Base-by-base conservation (phyloP, 352 stramenopile species). In the Phytopythium delawarense region DNA sequence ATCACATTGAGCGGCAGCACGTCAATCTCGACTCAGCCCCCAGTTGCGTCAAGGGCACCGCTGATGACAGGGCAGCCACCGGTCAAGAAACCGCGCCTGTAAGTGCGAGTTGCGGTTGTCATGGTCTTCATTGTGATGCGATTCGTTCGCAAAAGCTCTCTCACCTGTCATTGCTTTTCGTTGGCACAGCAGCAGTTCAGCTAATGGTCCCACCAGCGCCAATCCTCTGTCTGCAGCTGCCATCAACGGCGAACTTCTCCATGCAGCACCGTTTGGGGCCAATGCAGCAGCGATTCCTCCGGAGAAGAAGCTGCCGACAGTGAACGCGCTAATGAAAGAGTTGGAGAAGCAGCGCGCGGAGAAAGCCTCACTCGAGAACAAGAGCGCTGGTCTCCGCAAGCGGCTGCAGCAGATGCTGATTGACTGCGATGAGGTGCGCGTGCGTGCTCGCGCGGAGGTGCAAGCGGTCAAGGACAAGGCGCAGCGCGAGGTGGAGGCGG, bases 321-420 rank as follows among this genome's bases (percentile, higher is more conserved):
- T 91, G 16, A 86, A 75, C 37, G 69, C 73, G 28, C 62, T 92
- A 21, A 63, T 80, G 25, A 51, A 81, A 9, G 83, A 91, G 42
- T 42, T 94, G 5, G 79, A 87, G 67, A 82, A 79, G 40, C 79
- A 87, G 56, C 68, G 69, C 1, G 65, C 71, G 2, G 78, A 88
- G 60, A 84, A 82, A 37, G 52, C 57, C 42, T 66, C 55, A 16
- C 62, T 94, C 2, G 79, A 88, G 48, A 77, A 87, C 35, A 91
- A 89, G 64, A 94, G 91, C 58, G 63, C 72, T 12, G 66, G 61
- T 18, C 58, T 94, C 34, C 76, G 85, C 16, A 94, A 91, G 61
- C 66, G 73, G 7, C 61, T 92, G 46, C 85, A 94, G 65, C 71
- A 82, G 11, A 91, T 92, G 81, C 63, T 94, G 7, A 94, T 92